Evolutionary conservation across 768 basidiomycete species (phyloP).

Genomic region (Gloeophyllum trabeum): DNA sequence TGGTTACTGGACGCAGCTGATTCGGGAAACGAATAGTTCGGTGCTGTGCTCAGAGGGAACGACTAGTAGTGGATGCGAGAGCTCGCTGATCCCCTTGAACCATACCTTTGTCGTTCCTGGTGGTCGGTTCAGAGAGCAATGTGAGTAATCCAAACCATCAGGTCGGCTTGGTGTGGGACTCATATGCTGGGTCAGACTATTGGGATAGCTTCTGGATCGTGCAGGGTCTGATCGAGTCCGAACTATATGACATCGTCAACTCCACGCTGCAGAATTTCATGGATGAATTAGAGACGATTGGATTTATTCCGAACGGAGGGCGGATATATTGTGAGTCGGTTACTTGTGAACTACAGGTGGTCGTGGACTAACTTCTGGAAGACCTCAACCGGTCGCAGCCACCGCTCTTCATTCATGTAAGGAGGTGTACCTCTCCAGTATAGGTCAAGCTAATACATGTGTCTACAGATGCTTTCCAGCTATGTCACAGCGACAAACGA

Average conservation of each 20-base stretch:
- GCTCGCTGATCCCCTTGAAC: slow-evolving; percentile 82
- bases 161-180: neutral
- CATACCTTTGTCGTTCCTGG: slow-evolving; percentile 89
- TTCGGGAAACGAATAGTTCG: slow-evolving; percentile 62
- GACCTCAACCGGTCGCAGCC: slow-evolving; percentile 90
- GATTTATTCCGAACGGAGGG: slow-evolving; percentile 93
- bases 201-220: slow-evolving; percentile 81
- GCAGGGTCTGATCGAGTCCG: slow-evolving; percentile 76
- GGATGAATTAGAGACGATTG: slow-evolving; percentile 77
- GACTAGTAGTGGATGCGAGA: slow-evolving; percentile 51
- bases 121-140: slow-evolving; percentile 76
- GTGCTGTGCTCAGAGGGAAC: slow-evolving; percentile 42
- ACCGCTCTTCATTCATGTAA: slow-evolving; percentile 74
- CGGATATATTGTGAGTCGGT: slow-evolving; percentile 65
- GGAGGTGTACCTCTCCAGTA: slow-evolving; percentile 7
- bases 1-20: slow-evolving; percentile 75
- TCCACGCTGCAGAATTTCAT: slow-evolving; percentile 87
- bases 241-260: slow-evolving; percentile 62
- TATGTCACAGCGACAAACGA: slow-evolving; percentile 71
- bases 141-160: slow-evolving; percentile 24
- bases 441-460: neutral
- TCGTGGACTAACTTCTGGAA: slow-evolving; percentile 13
- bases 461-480: slow-evolving; percentile 69
- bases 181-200: slow-evolving; percentile 24
- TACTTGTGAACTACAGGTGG: neutral